Conservation (phyloP, 345 rosid genomes). For the Acer negundo region DNA sequence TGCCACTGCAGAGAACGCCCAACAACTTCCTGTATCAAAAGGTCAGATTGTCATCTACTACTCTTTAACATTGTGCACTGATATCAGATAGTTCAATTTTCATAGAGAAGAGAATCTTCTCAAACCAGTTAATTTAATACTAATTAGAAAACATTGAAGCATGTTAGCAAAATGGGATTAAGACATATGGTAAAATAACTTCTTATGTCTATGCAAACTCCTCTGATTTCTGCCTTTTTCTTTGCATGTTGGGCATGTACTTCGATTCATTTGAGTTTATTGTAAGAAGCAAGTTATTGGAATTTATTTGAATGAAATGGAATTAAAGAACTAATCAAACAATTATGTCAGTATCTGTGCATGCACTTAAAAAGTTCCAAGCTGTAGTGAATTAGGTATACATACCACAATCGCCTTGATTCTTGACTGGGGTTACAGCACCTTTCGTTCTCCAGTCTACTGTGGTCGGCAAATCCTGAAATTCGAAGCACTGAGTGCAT, state of each 20-base stretch:
- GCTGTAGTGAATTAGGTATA: neutral
- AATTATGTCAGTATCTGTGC: neutral
- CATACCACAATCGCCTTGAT: conserved; percentile 91
- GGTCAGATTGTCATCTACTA: conserved; percentile 2
- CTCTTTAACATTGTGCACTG: neutral
- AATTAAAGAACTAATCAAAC: conserved; percentile 1
- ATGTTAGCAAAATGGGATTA: neutral
- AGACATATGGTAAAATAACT: neutral
- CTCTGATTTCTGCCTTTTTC: neutral
- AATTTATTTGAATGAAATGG: neutral
- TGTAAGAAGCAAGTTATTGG: neutral
- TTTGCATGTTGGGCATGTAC: neutral
- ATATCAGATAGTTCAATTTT: neutral
- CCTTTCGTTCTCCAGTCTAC: conserved; percentile 87
- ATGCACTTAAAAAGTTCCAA: conserved; percentile 3
- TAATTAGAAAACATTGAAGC: neutral
- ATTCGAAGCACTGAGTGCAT: neutral
- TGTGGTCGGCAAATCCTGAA: conserved; percentile 28
- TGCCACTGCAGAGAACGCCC: conserved; percentile 95
- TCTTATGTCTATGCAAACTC: neutral
- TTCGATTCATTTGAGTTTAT: neutral
- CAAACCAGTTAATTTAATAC: neutral
- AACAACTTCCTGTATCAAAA: conserved; percentile 68
- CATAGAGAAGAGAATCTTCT: neutral
- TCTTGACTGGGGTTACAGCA: conserved; percentile 75